These are phyloP conservation scores for Marsdenia floribunda DNA, from an alignment of 257 asterid species.

Conservation along the genomic window DNA sequence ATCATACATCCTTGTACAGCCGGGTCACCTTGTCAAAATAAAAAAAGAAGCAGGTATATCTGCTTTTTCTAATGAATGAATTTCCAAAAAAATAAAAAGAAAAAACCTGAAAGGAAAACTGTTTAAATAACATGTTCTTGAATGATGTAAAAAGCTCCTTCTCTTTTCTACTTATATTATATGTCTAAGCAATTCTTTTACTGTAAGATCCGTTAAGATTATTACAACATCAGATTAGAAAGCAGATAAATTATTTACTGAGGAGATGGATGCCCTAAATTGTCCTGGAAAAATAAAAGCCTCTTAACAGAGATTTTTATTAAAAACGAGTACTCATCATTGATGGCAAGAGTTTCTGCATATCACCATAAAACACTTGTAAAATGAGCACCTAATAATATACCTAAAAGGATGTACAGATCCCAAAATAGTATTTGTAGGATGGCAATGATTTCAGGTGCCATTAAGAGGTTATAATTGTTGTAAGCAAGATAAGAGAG, in stretches of 20 bases:
- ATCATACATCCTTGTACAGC: neutral
- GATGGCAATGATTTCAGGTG: neutral
- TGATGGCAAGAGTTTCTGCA: neutral
- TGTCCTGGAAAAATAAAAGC: neutral
- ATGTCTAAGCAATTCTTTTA: neutral
- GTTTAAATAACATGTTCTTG: neutral
- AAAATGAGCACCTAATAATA: constrained; percentile 2
- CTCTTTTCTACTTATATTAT: neutral
- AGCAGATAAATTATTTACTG: neutral
- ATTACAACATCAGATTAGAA: neutral
- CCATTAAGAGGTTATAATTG: neutral
- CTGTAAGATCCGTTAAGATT: neutral
- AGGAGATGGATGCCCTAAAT: constrained; percentile 1
- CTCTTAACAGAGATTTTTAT: neutral
- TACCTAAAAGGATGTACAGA: neutral
- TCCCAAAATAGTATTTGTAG: neutral
- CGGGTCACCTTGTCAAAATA: neutral
- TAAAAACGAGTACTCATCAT: neutral
- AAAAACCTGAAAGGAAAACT: neutral
- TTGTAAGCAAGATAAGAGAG: neutral
- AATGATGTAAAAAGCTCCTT: neutral
- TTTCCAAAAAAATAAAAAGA: no score
- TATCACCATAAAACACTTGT: neutral
- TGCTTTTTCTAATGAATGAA: neutral
- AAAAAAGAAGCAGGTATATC: neutral